Evolutionary conservation across 805 yeast species (phyloP), one percentile per base, ranked within the genome.

Genomic region (Maudiozyma saulgeensis): DNA sequence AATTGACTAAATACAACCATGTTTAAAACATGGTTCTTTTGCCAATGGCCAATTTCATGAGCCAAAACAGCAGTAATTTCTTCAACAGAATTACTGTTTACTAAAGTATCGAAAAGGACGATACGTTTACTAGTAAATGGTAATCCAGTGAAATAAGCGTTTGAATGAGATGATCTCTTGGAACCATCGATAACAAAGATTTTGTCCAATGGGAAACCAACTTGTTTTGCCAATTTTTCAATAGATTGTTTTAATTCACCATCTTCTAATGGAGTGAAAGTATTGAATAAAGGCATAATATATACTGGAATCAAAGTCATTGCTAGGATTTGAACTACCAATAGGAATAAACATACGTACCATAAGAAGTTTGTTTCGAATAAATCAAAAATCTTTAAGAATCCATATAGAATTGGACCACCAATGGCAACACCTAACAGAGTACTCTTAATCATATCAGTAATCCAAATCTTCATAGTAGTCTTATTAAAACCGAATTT

Each of bases 31-130:
- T 93, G 99, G 51, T 84, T 81, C 65, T 85, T 76, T 59, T 84
- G 82, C 99, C 99, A 93, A 67, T 93, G 99, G 46, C 99, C 99
- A 57, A 93, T 84, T 72, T 93, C 99, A 64, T 93, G 99, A n/a
- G 96, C 98, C 55, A 91, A 75, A 1, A 93, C 96, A 47, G 98
- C 97, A 47, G 89, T 87, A 40, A 89, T 87, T 68, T 93, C 95
- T 41, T 76, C 78, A 28, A 79, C 77, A 31, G 89, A 70, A 34
- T 89, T 82, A 51, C 87, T 84, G 53, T 86, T 80, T 55, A 93
- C 83, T 70, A 93, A 77, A 9, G 97, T 93, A 60, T 93, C 99
- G 64, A 75, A 93, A 42, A 93, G 77, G 46, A 93, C 98, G 70
- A 93, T 93, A 68, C 90, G 91, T 70, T 93, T 93, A 45, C 64